Base-by-base conservation (phyloP, 2,329 filamentous ascomycete species). In the Aspergillus jensenii region DNA sequence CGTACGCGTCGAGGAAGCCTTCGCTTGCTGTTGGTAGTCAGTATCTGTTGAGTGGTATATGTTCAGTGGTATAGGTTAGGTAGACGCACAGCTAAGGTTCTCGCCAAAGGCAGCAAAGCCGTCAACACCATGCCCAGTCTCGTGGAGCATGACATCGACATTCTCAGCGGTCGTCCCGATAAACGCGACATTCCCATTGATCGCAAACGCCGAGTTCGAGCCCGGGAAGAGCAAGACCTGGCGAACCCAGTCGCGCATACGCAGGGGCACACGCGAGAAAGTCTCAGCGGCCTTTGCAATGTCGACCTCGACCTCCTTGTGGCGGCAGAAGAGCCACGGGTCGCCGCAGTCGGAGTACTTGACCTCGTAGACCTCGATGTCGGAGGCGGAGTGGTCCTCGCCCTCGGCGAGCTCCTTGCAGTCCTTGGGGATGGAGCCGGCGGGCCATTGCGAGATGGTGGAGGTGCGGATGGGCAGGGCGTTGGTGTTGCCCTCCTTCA, bases 131-230 rank as follows among this genome's bases (percentile, higher is more conserved):
- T 58, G 56, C 17, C 21, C 56, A 2, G 50, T 19, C 45, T 58
- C 56, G n/a, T 58, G 56, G 25, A 58, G 33, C 14, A 47, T 51
- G 15, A 58, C 56, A 12, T 58, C 56, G n/a, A 58, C 40, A 14
- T 58, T 58, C 6, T n/a, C 15, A 21, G 25, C 40, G n/a, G 56
- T 58, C 1, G 37, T 45, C 0, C 56, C 56, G 21, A 47, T 40
- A 31, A 58, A 58, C 6, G 56, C 56, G 25, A 58, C 40, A 21
- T 58, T 58, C 12, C 56, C 56, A 21, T 54, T 50, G 4, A 41
- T 25, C 4, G 45, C 46, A 39, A 58, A 58, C 21, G 56, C 56
- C 11, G 35, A 54, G 31, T 58, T 40, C 4, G 17, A n/a, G 2
- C 56, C 56, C 7, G 56, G 56, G 39, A 58, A 41, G 21, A 52